These are phyloP conservation scores for Cyclotella cryptica DNA, from an alignment of 108 stramenopile genomes.

Conservation along the genomic window DNA sequence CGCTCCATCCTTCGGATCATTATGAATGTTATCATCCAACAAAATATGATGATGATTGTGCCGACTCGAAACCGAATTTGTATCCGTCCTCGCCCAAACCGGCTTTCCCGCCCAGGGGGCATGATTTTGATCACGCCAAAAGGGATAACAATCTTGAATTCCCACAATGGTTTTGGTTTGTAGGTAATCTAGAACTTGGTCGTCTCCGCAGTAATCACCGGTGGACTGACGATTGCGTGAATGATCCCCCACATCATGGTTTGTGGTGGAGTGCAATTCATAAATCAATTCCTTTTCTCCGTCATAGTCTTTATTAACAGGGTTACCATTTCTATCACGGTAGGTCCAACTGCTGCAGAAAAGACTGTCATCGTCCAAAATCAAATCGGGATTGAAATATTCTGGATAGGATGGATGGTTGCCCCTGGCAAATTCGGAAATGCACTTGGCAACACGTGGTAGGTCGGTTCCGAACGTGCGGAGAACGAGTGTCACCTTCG, in stretches of 20 bases:
- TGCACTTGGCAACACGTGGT: constrained; percentile 58
- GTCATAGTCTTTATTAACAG: background rate
- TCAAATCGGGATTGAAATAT: constrained; percentile 59
- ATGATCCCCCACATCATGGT: background rate
- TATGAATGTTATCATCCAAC: constrained; percentile 91
- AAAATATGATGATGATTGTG: constrained; percentile 77
- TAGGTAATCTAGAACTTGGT: constrained; percentile 63
- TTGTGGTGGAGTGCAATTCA: constrained; percentile 11
- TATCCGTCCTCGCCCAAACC: constrained; percentile 68
- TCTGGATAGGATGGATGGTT: constrained; percentile 75
- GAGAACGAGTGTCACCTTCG: constrained; percentile 68
- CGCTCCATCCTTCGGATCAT: constrained; percentile 72
- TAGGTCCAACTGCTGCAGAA: constrained; percentile 62
- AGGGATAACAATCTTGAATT: constrained; percentile 82
- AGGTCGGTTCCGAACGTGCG: constrained; percentile 87
- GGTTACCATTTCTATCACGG: constrained; percentile 14
- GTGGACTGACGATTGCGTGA: background rate
- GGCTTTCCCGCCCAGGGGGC: constrained; percentile 86
- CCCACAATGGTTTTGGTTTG: constrained; percentile 64
- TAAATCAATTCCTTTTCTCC: constrained; percentile 4
- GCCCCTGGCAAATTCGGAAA: constrained; percentile 76
- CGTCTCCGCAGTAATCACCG: constrained; percentile 69
- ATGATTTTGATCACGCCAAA: constrained; percentile 68
- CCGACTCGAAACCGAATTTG: background rate
- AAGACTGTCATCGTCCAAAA: constrained; percentile 46